Conservation (phyloP, 2,329 filamentous ascomycete species). For the Penicillium thymicola region DNA sequence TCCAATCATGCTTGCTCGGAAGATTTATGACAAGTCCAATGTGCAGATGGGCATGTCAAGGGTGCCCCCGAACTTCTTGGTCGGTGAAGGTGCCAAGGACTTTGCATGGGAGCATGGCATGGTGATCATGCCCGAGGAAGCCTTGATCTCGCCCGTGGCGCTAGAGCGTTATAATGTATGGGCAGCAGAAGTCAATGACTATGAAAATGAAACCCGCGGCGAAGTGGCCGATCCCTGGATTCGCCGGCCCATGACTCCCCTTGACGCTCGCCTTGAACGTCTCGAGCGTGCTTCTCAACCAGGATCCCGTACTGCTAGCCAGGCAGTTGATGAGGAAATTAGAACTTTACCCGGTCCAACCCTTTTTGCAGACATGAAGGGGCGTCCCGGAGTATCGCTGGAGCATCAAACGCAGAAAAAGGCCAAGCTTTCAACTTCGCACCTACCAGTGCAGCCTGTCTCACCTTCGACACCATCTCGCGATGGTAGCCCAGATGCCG, state of each 20-base stretch:
- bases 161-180: conserved; percentile 76
- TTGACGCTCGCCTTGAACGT: conserved; percentile 11
- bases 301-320: not conserved
- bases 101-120: conserved; percentile 81
- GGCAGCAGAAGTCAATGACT: conserved; percentile 49
- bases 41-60: conserved; percentile 76
- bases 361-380: not conserved
- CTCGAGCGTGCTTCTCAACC: not conserved
- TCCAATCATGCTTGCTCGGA: conserved; percentile 80
- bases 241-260: conserved; percentile 24
- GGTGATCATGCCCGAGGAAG: conserved; percentile 67
- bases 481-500: not conserved
- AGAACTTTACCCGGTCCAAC: not conserved
- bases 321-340: not conserved
- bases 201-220: conserved; percentile 49
- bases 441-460: not conserved
- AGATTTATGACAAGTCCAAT: conserved; percentile 74
- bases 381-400: not conserved
- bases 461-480: not conserved
- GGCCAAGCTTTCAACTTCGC: not conserved
- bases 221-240: conserved; percentile 18
- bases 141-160: conserved; percentile 75
- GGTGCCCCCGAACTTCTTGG: conserved; percentile 88
- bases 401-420: not conserved
- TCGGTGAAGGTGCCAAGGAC: conserved; percentile 78